Evolutionary conservation across 805 yeast species (phyloP).

Genomic region (Schwanniomyces pseudopolymorphus): DNA sequence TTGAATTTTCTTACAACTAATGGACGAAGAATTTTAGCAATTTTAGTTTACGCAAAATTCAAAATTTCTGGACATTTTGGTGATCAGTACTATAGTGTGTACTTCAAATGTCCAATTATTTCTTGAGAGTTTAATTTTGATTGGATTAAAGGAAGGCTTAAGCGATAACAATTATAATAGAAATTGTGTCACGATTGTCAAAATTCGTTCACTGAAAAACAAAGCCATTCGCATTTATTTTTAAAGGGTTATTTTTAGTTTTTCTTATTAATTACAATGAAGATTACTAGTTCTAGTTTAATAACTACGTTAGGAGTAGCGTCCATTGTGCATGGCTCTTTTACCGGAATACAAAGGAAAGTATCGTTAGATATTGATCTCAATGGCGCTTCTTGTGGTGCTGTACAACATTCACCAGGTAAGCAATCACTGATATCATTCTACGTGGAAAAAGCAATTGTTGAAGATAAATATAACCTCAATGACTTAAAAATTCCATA

Average conservation of each 20-base stretch:
- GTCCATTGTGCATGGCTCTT: background rate
- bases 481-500: constrained; percentile 19
- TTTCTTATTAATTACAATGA: background rate
- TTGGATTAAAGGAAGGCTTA: no score
- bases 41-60: no score
- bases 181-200: background rate
- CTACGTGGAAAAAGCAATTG: background rate
- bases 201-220: background rate
- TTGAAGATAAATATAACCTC: background rate
- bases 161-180: no score
- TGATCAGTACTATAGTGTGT: no score
- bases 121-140: no score
- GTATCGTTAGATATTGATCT: background rate
- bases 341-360: background rate
- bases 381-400: constrained; percentile 7
- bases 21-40: no score
- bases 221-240: background rate
- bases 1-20: no score
- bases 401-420: constrained; percentile 3
- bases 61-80: no score
- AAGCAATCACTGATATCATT: background rate
- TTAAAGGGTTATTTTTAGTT: no score
- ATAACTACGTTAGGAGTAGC: background rate
- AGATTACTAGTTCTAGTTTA: background rate
- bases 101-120: no score